Conservation (phyloP, 345 rosid genomes). For the Salix arbutifolia region DNA sequence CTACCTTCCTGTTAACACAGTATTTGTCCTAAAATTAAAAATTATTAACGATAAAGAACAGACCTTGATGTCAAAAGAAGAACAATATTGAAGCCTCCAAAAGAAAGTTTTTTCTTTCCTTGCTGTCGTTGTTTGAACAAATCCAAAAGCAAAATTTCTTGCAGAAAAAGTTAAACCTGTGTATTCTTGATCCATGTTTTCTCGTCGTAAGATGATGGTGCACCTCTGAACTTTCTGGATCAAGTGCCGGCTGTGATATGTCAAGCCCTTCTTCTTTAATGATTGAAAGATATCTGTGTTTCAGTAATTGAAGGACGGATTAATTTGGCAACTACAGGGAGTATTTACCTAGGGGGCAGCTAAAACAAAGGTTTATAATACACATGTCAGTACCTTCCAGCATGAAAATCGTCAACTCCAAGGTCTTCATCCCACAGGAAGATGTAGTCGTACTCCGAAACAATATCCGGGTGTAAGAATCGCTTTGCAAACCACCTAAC, state of each 20-base stretch:
- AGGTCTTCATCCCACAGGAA: constrained; percentile 73
- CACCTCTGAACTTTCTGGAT: constrained; percentile 45
- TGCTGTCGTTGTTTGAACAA: background rate
- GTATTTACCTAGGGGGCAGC: too few relatives aligned
- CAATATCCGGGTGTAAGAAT: constrained; percentile 60
- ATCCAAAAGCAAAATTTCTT: background rate
- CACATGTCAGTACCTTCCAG: constrained; percentile 31
- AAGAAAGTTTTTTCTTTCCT: too few relatives aligned
- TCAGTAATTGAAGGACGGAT: background rate
- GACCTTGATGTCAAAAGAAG: too few relatives aligned
- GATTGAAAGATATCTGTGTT: constrained; percentile 59
- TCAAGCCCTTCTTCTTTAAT: constrained; percentile 68
- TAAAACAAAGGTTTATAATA: too few relatives aligned
- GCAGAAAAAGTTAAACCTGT: constrained; percentile 40
- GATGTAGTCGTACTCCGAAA: constrained; percentile 44
- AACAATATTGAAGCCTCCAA: too few relatives aligned
- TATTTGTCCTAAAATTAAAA: too few relatives aligned
- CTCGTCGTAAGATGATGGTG: constrained; percentile 61
- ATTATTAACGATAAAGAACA: too few relatives aligned
- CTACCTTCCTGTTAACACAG: constrained; percentile 35
- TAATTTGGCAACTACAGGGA: too few relatives aligned
- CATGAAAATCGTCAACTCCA: constrained; percentile 44
- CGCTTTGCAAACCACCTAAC: constrained; percentile 91
- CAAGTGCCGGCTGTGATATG: constrained; percentile 88
- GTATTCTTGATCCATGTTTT: constrained; percentile 43